Percentiles rank a stretch among this genome's conserved stretches.
Conservation (phyloP, 1,284 basidiomycete genomes). For the Vanrija sp. region DNA sequence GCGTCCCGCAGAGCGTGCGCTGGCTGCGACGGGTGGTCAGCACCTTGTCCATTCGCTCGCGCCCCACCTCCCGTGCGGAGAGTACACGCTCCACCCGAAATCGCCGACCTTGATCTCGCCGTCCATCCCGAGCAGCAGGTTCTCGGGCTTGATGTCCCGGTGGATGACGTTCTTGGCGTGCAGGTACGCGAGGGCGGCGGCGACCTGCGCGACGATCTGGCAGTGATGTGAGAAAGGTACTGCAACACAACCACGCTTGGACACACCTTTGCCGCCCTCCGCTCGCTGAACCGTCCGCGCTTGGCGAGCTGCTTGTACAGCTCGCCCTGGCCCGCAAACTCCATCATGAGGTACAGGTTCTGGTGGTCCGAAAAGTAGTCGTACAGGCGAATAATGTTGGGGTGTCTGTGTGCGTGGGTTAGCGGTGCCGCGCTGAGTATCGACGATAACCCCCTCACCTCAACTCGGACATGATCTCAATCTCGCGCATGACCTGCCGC, state of each 20-base stretch:
- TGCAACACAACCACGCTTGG: constrained; percentile 19
- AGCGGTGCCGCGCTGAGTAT: too few relatives aligned
- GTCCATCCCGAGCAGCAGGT: constrained; percentile 78
- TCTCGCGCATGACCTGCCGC: constrained; percentile 90
- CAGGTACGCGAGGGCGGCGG: constrained; percentile 86
- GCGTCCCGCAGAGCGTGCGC: constrained; percentile 84
- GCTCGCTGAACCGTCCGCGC: constrained; percentile 73
- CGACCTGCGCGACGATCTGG: constrained; percentile 93
- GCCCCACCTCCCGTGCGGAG: constrained; percentile 55
- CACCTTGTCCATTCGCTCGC: too few relatives aligned
- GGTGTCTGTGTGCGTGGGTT: constrained; percentile 59
- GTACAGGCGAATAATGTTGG: constrained; percentile 88
- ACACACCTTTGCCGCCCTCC: constrained; percentile 61
- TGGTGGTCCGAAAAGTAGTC: constrained; percentile 96
- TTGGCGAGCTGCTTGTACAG: constrained; percentile 81
- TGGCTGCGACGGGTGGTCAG: constrained; percentile 45
- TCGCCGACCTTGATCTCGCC: constrained; percentile 98
- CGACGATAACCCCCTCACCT: too few relatives aligned
- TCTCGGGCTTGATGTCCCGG: constrained; percentile 99
- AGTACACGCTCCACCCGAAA: constrained; percentile 98
- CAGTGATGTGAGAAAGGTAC: too few relatives aligned
- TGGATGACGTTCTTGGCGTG: constrained; percentile 96
- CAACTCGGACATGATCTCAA: constrained; percentile 72
- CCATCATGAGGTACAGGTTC: constrained; percentile 93
- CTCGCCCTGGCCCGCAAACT: constrained; percentile 87